phyloP scores from a whole-genome alignment of 345 rosid genomes.

The Acer yangbiense region DNA sequence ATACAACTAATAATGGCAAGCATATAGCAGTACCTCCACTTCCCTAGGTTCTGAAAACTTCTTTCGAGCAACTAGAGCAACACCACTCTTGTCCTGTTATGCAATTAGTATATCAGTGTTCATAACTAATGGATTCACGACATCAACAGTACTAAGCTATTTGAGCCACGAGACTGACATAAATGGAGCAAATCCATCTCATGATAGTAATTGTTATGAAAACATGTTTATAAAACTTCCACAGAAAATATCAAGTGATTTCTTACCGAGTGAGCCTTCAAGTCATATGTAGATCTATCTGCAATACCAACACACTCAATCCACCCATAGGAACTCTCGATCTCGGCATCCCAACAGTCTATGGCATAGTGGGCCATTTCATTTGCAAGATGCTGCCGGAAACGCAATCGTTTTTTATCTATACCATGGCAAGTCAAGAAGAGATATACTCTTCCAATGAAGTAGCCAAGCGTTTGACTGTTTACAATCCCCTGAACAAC shows the following conservation, averaged over 20 bases:
- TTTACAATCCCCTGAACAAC: conserved; percentile 74
- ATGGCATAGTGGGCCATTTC: conserved; percentile 99
- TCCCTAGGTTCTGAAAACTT: conserved; percentile 88
- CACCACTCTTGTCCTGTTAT: conserved; percentile 83
- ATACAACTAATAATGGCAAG: background rate
- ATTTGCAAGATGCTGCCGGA: conserved; percentile 94
- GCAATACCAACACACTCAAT: conserved; percentile 98
- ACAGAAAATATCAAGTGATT: conserved; percentile 1
- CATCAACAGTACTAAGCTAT: background rate
- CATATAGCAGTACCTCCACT: conserved; percentile 64
- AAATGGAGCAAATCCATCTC: background rate
- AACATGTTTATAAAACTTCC: background rate
- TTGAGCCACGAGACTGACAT: background rate
- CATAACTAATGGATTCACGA: background rate
- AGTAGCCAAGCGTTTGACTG: conserved; percentile 92
- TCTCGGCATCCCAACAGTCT: conserved; percentile 99
- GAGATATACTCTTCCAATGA: conserved; percentile 91
- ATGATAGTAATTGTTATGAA: background rate
- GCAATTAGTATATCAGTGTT: background rate
- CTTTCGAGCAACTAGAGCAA: conserved; percentile 78
- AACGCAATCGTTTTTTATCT: conserved; percentile 73
- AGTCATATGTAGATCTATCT: conserved; percentile 93
- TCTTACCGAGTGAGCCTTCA: conserved; percentile 79
- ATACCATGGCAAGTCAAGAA: conserved; percentile 83
- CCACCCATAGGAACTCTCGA: conserved; percentile 94